Evolutionary conservation across 2,329 filamentous ascomycete species (phyloP).

Genomic region (Botrytis cinerea): DNA sequence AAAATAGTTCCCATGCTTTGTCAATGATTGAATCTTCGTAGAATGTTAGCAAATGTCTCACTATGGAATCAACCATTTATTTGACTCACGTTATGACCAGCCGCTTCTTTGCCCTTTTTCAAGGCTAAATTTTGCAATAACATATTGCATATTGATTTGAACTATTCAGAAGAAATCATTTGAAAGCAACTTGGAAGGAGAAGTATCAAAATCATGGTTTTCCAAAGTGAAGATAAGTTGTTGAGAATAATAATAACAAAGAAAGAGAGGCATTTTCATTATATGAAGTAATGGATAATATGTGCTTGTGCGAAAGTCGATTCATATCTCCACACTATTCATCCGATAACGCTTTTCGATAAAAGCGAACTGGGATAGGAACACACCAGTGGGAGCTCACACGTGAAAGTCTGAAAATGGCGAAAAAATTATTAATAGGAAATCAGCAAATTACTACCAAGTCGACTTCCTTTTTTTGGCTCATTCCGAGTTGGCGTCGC

Average conservation of each 20-base stretch:
- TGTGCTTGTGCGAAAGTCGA: constrained; percentile 1
- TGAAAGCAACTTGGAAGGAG: background rate
- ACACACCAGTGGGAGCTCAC: background rate
- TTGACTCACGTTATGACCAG: constrained; percentile 41
- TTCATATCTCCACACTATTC: constrained; percentile 16
- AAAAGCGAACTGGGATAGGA: background rate
- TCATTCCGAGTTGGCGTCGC: background rate
- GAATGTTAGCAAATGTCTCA: constrained; percentile 28
- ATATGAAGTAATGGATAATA: background rate
- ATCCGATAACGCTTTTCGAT: constrained; percentile 22
- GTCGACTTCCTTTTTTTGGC: no score
- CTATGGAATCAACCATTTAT: constrained; percentile 22
- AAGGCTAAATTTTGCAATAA: constrained; percentile 40
- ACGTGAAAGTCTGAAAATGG: background rate
- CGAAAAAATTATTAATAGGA: background rate
- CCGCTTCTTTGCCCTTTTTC: constrained; percentile 40
- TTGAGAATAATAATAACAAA: constrained; percentile 9
- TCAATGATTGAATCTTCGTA: constrained; percentile 38
- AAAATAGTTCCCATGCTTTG: constrained; percentile 27
- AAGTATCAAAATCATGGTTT: background rate
- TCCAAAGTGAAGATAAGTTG: constrained; percentile 1
- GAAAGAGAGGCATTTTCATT: constrained; percentile 1
- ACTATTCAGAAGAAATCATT: constrained; percentile 27
- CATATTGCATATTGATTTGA: constrained; percentile 41
- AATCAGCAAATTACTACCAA: no score